Evolutionary conservation across 331 rosid genomes (phyloP).

Genomic region (Rhamnella rubrinervis): DNA sequence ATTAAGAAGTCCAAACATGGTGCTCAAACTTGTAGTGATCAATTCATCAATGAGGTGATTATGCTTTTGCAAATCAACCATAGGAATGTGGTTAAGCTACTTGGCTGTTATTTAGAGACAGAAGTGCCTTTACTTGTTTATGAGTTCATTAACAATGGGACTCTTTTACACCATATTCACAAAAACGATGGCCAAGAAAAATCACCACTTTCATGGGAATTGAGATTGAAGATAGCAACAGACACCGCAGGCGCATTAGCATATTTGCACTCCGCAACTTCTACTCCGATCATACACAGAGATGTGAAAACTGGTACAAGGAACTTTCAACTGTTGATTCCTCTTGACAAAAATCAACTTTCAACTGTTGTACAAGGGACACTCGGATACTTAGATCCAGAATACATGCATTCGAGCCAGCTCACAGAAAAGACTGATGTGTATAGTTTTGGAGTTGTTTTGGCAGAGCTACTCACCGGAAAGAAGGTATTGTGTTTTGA

Average conservation of each 20-base stretch:
- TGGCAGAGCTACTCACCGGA: constrained; percentile 23
- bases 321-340: background rate
- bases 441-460: constrained; percentile 25
- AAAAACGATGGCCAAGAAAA: background rate
- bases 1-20: constrained; percentile 11
- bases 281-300: constrained; percentile 16
- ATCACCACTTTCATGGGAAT: background rate
- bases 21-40: background rate
- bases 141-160: constrained; percentile 26
- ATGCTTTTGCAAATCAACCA: constrained; percentile 18
- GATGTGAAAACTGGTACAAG: constrained; percentile 22
- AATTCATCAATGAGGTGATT: constrained; percentile 21
- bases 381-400: constrained; percentile 23
- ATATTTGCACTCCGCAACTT: constrained; percentile 11
- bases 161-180: constrained; percentile 18
- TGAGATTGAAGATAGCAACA: constrained; percentile 14
- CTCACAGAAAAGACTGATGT: constrained; percentile 21
- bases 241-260: constrained; percentile 18
- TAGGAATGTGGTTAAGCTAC: constrained; percentile 9
- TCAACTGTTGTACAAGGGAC: constrained; percentile 27
- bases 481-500: background rate
- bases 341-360: background rate
- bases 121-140: constrained; percentile 16
- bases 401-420: constrained; percentile 7
- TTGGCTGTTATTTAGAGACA: constrained; percentile 25